Evolutionary conservation across 441 rosid species (phyloP).

Genomic region (Euphorbia corollata): DNA sequence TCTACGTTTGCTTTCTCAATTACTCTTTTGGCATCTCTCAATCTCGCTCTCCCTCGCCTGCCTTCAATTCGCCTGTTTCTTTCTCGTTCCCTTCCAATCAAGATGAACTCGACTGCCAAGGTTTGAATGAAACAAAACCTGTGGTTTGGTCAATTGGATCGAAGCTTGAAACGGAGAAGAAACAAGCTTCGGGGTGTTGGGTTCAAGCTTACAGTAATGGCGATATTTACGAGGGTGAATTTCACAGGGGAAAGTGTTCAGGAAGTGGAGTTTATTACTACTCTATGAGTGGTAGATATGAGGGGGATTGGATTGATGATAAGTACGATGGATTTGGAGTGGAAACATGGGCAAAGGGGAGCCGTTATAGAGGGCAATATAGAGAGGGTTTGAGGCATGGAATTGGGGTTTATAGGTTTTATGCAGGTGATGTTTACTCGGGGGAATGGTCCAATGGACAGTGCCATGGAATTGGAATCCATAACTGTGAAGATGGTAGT

Average conservation of each 20-base stretch:
- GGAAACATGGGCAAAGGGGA: conserved; percentile 91
- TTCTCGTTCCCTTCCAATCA: conserved; percentile 58
- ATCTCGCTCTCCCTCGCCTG: conserved; percentile 60
- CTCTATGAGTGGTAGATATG: conserved; percentile 76
- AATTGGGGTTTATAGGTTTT: conserved; percentile 70
- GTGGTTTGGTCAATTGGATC: conserved; percentile 78
- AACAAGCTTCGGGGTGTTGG: conserved; percentile 61
- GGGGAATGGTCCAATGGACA: conserved; percentile 92
- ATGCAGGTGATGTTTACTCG: conserved; percentile 76
- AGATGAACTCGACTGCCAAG: conserved; percentile 18
- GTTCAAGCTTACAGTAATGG: conserved; percentile 69
- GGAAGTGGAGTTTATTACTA: conserved; percentile 84
- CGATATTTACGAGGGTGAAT: conserved; percentile 75
- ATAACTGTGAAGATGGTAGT: conserved; percentile 85
- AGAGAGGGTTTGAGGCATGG: conserved; percentile 75
- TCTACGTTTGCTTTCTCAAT: conserved; percentile 61
- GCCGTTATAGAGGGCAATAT: conserved; percentile 78
- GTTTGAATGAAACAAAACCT: conserved; percentile 37
- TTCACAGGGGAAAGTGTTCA: conserved; percentile 65
- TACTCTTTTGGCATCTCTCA: conserved; percentile 48
- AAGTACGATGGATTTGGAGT: conserved; percentile 79
- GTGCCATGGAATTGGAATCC: conserved; percentile 81
- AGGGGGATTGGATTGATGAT: conserved; percentile 85
- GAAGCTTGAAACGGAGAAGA: conserved; percentile 41
- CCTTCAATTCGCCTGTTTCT: conserved; percentile 56